Evolutionary conservation across 2,329 filamentous ascomycete species (phyloP), one percentile per base, ranked within the genome.

Genomic region (Pseudopyrenochaeta lycopersici): DNA sequence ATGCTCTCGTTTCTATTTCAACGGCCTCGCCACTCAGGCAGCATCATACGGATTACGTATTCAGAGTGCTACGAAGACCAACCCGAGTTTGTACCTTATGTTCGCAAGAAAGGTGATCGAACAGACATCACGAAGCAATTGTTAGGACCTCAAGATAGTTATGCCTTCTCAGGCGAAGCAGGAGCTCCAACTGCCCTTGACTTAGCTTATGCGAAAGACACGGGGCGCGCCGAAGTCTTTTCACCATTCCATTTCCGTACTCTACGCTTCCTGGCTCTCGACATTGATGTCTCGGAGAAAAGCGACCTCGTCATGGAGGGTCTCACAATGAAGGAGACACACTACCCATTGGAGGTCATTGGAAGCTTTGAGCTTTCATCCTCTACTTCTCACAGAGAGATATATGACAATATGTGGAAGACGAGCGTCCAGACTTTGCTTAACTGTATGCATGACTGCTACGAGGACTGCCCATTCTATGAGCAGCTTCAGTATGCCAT

Each of bases 1-100:
- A 27, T 3, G n/a, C 15, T 46, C 17, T 6, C 9, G 3, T 33
- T 52, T 23, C 32, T 32, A n/a, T 52, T 52, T 17, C 12, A 4
- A 31, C 4, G 27, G 29, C 36, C 27, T 3, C 7, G 4, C 14
- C 15, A 4, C 9, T n/a, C 10, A n/a, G 46, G 36, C 2, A 42
- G 46, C 49, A 46, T 35, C 33, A 23, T 75, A 7, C 63, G 62
- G 15, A 31, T 68, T 1, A 64, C 56, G 2, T 75, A 74, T 39
- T 74, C 73, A 2, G 72, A 76, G 52, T 66, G 73, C 12, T 75
- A 75, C 44, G 73, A 75, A 43, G 57, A 60, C 12, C 56, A 70
- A 40, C 72, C 78, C 6, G 67, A 66, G 1, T 66, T 66, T 3
- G 76, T 77, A 36, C 78, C 78, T 0, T 79, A 75, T 52, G 74